phyloP scores from a whole-genome alignment of 1,284 basidiomycete species.

The Anthracocystis walkeri region DNA sequence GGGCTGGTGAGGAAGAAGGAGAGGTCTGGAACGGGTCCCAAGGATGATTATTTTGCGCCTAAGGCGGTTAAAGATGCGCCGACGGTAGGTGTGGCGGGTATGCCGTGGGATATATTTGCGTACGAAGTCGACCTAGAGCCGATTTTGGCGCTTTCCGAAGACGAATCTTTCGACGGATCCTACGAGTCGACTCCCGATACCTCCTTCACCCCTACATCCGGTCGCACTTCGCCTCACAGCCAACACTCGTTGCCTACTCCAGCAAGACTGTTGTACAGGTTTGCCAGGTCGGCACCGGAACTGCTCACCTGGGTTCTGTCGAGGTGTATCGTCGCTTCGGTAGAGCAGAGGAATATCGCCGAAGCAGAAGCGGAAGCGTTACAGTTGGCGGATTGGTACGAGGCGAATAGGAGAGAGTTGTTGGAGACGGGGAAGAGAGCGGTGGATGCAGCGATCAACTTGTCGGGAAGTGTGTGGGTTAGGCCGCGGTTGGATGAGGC shows the following conservation, averaged over 20 bases:
- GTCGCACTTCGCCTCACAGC: constrained; percentile 16
- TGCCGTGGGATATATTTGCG: constrained; percentile 38
- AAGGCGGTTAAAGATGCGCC: background rate
- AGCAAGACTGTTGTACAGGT: constrained; percentile 55
- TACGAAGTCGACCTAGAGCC: constrained; percentile 37
- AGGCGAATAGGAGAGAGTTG: constrained; percentile 18
- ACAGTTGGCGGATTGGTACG: constrained; percentile 50
- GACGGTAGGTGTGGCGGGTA: background rate
- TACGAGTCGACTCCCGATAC: constrained; percentile 9
- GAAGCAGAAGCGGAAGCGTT: constrained; percentile 57
- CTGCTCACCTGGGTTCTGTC: constrained; percentile 57
- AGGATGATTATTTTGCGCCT: constrained; percentile 30
- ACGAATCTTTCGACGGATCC: constrained; percentile 5
- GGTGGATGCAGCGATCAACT: constrained; percentile 56
- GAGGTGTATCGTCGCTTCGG: constrained; percentile 50
- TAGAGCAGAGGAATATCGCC: constrained; percentile 42
- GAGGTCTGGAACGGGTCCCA: background rate
- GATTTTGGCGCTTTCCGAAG: constrained; percentile 16
- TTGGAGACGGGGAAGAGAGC: constrained; percentile 37
- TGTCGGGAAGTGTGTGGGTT: constrained; percentile 64
- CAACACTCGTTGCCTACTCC: constrained; percentile 29
- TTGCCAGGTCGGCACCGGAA: constrained; percentile 54
- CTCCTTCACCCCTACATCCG: constrained; percentile 36
- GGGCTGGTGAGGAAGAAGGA: constrained; percentile 28
- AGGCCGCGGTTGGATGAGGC: constrained; percentile 64